Conservation (phyloP, 352 stramenopile genomes). For the Stephanocyclus meneghinianus region DNA sequence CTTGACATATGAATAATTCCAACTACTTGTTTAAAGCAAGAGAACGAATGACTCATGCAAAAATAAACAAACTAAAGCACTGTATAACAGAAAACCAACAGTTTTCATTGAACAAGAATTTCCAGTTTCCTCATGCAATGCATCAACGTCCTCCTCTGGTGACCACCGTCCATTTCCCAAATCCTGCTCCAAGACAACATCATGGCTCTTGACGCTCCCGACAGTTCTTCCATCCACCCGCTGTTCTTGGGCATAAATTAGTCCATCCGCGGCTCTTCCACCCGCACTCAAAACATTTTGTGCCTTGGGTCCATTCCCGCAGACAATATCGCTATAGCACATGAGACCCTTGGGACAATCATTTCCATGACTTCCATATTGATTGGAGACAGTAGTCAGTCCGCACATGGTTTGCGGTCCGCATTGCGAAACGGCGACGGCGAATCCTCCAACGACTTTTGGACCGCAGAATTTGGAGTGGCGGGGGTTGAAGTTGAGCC, state of each 20-base stretch:
- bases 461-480: conserved; percentile 31
- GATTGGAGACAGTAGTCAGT: neutral
- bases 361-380: conserved; percentile 27
- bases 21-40: no score
- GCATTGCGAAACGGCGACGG: conserved; percentile 13
- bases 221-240: neutral
- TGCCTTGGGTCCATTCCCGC: neutral
- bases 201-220: neutral
- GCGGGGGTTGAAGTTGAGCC: conserved; percentile 1
- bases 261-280: neutral
- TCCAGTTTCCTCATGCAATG: neutral
- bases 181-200: conserved; percentile 13
- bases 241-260: neutral
- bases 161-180: neutral
- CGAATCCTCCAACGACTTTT: conserved; percentile 35
- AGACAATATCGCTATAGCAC: conserved; percentile 31
- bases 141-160: no score
- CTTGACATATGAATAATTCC: no score
- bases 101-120: neutral
- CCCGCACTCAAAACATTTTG: no score
- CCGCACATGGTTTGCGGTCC: conserved; percentile 19
- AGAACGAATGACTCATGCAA: no score
- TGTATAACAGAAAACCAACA: no score
- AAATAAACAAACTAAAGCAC: no score
- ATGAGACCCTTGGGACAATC: conserved; percentile 39